Evolutionary conservation across 1,284 basidiomycete genomes (phyloP).

Genomic region (Leccinum discolor): DNA sequence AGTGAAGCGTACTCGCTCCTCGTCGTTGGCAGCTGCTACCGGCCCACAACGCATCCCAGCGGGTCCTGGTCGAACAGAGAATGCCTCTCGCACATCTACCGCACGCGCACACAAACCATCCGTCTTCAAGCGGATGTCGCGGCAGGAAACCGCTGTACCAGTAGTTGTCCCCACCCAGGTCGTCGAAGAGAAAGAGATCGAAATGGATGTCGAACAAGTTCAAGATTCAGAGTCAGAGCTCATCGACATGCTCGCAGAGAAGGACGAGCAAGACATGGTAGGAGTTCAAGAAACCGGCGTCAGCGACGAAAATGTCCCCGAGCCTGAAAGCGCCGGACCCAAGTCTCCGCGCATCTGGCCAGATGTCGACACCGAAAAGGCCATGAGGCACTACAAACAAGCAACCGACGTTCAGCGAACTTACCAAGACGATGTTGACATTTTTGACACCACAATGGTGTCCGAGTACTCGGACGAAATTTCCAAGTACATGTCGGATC

Average conservation of each 20-base stretch:
- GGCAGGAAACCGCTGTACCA: constrained; percentile 41
- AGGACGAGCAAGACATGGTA: constrained; percentile 60
- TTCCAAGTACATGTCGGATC: constrained; percentile 92
- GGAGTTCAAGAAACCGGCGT: constrained; percentile 41
- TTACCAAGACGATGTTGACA: constrained; percentile 82
- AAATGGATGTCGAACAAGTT: constrained; percentile 62
- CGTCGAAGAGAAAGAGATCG: constrained; percentile 43
- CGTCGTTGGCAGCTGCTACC: constrained; percentile 58
- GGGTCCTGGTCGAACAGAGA: constrained; percentile 52
- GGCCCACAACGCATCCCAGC: constrained; percentile 66
- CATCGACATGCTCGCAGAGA: constrained; percentile 42
- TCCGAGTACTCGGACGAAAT: constrained; percentile 98
- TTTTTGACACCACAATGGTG: constrained; percentile 95
- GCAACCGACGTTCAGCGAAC: constrained; percentile 69
- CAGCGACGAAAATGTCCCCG: constrained; percentile 45
- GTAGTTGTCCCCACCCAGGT: constrained; percentile 35
- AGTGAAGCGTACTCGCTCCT: constrained; percentile 62
- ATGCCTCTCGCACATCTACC: constrained; percentile 39
- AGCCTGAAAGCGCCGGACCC: constrained; percentile 36
- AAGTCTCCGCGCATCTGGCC: constrained; percentile 66
- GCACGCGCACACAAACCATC: constrained; percentile 34
- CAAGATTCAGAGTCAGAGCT: constrained; percentile 34
- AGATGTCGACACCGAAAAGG: constrained; percentile 61
- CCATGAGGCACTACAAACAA: constrained; percentile 55
- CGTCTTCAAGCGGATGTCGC: constrained; percentile 42